Base-by-base conservation (phyloP, 768 basidiomycete genomes). In the Lepiota subincarnata region DNA sequence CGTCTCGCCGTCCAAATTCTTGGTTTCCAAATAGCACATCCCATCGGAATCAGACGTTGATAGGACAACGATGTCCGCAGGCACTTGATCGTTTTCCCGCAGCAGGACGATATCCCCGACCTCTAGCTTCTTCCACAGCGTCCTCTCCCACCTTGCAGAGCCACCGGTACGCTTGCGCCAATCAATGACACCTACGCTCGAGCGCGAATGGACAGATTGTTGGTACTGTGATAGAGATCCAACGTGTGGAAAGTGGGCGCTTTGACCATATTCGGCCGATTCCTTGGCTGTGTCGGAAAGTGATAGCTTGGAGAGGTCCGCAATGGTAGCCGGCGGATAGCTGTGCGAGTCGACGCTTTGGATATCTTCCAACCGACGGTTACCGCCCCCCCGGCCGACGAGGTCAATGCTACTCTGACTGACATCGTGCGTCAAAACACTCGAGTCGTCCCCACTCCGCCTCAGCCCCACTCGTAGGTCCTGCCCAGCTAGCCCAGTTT, bases 71-170 rank as follows among this genome's bases (percentile, higher is more conserved):
- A 98, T 87, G 64, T 99, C 96, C 6, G 96, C 96, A 0, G 96
- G 96, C 11, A 98, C 88, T 70, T 97, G 96, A 46, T 98, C 96
- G 68, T 98, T 89, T 59, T 98, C 93, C 55, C 87, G 75, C 31
- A 98, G 74, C 6, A 98, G 73, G 26, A 98, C 91, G 18, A 98
- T 70, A 64, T 98, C 96, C n/a, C 96, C 96, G 10, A 98, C 94
- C 65, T 97, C 94, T 40, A 98, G 77, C 75, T 98, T 98, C 77
- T 98, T 98, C 96, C 96, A 98, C 1, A 98, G 73, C 12, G 96
- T 98, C 51, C 96, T 76, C 64, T 98, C 94, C 96, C 96, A 98
- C 22, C 78, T 76, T 1, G 92, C 86, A 3, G 84, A 80, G 0
- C 92, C 92, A 2, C 74, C 74, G 2, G 80, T 70, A 35, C 80